Percentiles rank a stretch among this genome's conserved stretches.
phyloP scores from a whole-genome alignment of 2,329 filamentous ascomycete species.

The Talaromyces sp. region DNA sequence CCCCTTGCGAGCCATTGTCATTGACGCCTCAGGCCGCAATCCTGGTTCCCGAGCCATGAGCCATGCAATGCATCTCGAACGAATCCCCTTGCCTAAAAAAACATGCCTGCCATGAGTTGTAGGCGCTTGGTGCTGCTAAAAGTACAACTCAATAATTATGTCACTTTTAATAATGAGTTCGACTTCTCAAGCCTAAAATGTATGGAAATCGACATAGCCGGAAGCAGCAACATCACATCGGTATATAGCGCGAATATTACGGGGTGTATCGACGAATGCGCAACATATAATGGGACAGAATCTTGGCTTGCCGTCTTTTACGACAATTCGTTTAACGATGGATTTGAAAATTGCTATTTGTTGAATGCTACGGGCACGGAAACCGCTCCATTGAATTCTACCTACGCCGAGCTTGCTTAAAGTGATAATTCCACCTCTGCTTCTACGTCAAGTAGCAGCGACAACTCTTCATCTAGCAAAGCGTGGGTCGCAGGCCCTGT shows the following conservation, averaged over 20 bases:
- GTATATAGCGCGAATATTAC: constrained; percentile 12
- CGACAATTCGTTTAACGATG: constrained; percentile 11
- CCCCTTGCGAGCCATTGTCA: background rate
- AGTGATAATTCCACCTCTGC: background rate
- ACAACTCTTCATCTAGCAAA: background rate
- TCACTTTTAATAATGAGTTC: background rate
- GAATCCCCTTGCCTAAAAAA: too few relatives aligned
- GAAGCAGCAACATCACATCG: constrained; percentile 5
- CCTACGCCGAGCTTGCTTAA: background rate
- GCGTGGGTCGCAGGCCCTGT: constrained; percentile 12
- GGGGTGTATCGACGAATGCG: background rate
- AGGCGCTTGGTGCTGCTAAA: background rate
- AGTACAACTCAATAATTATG: background rate
- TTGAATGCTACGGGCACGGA: background rate
- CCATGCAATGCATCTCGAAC: background rate
- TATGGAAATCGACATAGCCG: background rate
- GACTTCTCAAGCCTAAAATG: background rate
- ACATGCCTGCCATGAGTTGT: background rate
- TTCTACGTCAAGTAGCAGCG: background rate
- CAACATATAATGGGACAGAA: background rate
- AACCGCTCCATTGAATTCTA: background rate
- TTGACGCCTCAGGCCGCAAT: background rate
- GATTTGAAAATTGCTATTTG: constrained; percentile 14
- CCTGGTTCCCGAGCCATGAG: background rate
- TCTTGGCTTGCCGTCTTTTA: constrained; percentile 5